A percentile compares a stretch with the other conserved stretches of the same genome.
phyloP scores from a whole-genome alignment of 1,284 basidiomycete species.

The Mycena sp. region DNA sequence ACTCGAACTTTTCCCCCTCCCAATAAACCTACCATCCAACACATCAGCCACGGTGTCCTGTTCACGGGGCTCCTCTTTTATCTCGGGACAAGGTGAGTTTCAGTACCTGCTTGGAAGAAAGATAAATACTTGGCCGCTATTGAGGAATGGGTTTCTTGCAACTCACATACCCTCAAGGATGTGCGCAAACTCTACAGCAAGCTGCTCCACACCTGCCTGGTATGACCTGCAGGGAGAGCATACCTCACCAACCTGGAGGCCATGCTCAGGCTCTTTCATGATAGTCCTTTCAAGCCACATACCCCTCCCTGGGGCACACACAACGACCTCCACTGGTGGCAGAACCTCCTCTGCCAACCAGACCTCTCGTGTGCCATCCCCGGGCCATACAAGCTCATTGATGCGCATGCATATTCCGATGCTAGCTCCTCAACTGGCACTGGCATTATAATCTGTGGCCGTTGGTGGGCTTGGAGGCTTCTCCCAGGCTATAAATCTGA shows the following conservation, averaged over 20 bases:
- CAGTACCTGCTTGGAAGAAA: neutral
- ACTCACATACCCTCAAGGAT: neutral
- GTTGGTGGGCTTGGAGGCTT: conserved; percentile 48
- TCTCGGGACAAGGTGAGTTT: neutral
- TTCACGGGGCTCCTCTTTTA: neutral
- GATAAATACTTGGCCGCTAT: neutral
- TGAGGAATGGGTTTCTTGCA: neutral
- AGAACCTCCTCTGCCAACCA: neutral
- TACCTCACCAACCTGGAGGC: conserved; percentile 17
- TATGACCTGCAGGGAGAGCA: conserved; percentile 7
- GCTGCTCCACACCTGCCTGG: conserved; percentile 3
- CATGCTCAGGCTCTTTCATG: conserved; percentile 7
- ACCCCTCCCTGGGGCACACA: neutral
- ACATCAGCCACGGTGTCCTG: neutral
- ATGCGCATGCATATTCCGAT: conserved; percentile 51
- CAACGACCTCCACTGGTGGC: conserved; percentile 11
- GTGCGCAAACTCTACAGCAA: conserved; percentile 6
- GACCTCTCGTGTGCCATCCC: conserved; percentile 9
- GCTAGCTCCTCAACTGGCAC: conserved; percentile 52
- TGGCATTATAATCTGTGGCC: conserved; percentile 44
- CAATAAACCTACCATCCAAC: conserved; percentile 25
- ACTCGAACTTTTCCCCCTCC: conserved; percentile 26
- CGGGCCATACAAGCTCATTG: conserved; percentile 13
- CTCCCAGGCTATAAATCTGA: conserved; percentile 43
- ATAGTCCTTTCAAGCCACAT: conserved; percentile 11